Base-by-base conservation (phyloP, 2,329 filamentous ascomycete genomes). In the Fusarium proliferatum region DNA sequence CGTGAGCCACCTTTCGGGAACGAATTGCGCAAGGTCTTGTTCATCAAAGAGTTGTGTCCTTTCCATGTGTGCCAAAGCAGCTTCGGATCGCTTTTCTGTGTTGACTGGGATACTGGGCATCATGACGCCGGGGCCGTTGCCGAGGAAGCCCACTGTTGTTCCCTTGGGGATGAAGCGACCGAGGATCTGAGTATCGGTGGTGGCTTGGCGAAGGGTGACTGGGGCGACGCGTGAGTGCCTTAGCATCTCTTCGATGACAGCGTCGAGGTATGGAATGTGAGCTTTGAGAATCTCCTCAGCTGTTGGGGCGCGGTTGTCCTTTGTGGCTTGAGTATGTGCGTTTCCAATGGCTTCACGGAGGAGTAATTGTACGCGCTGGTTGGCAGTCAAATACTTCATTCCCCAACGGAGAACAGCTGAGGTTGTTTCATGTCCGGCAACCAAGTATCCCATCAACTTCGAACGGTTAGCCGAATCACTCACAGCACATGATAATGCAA, bases 1-100 rank as follows among this genome's bases (percentile, higher is more conserved):
- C 49, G 56, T 61, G 2, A 84, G 75, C 83, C 83, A 84, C 9
- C 82, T 70, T 63, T 85, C 82, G 0, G 83, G 82, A 28, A 75
- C 58, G 49, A 84, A 85, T 1, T 66, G 48, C 39, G 36, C 72
- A 52, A 64, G 69, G 42, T 72, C 77, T n/a, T 48, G 66, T 39
- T 80, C 70, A 6, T 79, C 80, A 75, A 51, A 78, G 45, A n/a
- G 46, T 28, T 64, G 53, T 5, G 48, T 59, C 26, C 28, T 71
- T 28, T 53, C 42, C 39, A 61, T 62, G 1, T 69, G 60, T 1
- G 49, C 61, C 0, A 43, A 21, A 1, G 67, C 55, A 9, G 67
- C 63, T 6, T 65, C 59, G 3, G 74, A 70, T 43, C 70, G 51
- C 34, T 69, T 67, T 5, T 10, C 23, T 21, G 65, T 64, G 39